Percentiles rank a stretch among this genome's conserved stretches.
Conservation (phyloP, 331 rosid genomes). For the Dryas integrifolia region DNA sequence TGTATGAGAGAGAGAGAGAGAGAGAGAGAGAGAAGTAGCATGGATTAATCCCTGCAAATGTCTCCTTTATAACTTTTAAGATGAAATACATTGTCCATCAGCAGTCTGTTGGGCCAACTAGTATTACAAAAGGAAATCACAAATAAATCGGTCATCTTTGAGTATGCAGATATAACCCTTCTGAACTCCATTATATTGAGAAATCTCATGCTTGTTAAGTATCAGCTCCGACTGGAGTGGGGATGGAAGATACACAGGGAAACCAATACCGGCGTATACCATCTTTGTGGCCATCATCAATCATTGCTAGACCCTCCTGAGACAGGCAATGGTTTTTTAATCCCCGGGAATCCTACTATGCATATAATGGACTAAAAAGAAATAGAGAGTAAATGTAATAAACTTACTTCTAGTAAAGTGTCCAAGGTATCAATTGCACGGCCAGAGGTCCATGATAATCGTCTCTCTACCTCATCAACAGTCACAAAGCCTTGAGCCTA, state of each 20-base stretch:
- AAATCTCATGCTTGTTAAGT: constrained; percentile 19
- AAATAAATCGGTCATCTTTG: neutral
- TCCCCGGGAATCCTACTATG: constrained; percentile 10
- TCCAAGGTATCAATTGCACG: constrained; percentile 90
- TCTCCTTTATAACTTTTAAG: neutral
- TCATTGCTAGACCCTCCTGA: constrained; percentile 94
- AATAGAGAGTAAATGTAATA: neutral
- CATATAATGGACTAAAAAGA: neutral
- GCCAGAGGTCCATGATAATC: constrained; percentile 81
- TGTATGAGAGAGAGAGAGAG: neutral
- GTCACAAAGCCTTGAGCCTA: constrained; percentile 93
- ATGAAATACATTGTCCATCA: neutral
- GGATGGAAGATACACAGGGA: constrained; percentile 76
- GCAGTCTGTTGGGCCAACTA: neutral
- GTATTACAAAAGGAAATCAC: neutral
- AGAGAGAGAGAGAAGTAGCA: neutral
- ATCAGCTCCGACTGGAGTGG: constrained; percentile 48
- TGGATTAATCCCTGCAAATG: neutral
- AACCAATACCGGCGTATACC: constrained; percentile 79
- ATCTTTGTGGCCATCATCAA: constrained; percentile 92
- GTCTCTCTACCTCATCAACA: constrained; percentile 71
- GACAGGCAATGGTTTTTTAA: constrained; percentile 23
- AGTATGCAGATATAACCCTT: neutral
- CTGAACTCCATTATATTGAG: neutral
- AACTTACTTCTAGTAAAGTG: constrained; percentile 73